A percentile compares a stretch with the other conserved stretches of the same genome.
phyloP scores from a whole-genome alignment of 805 yeast genomes.

The Yarrowia bubula region DNA sequence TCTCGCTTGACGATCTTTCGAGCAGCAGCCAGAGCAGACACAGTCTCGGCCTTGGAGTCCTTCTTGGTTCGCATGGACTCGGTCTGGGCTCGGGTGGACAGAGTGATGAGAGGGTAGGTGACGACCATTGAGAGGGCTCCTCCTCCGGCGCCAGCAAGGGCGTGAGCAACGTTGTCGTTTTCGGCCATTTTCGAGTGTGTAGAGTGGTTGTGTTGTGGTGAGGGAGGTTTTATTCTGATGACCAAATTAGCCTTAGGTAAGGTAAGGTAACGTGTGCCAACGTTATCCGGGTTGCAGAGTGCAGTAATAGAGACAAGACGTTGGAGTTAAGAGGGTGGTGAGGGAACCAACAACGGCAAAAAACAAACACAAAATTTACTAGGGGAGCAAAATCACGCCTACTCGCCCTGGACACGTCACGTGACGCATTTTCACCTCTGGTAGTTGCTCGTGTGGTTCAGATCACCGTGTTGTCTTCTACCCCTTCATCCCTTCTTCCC shows the following conservation, averaged over 20 bases:
- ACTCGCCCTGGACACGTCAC: too few species aligned
- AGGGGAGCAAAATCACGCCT: too few species aligned
- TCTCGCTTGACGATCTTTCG: constrained; percentile 52
- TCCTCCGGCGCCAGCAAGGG: constrained; percentile 92
- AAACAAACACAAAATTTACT: too few species aligned
- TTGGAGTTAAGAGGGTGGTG: too few species aligned
- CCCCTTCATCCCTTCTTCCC: background rate
- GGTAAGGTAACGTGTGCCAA: background rate
- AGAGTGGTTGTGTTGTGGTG: background rate
- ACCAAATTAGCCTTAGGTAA: background rate
- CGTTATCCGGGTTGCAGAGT: constrained; percentile 13
- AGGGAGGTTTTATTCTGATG: constrained; percentile 3
- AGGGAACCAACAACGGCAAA: too few species aligned
- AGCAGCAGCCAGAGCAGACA: constrained; percentile 43
- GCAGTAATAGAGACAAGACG: too few species aligned
- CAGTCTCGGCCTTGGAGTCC: constrained; percentile 32
- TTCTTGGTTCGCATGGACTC: constrained; percentile 39
- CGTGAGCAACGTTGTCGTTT: constrained; percentile 63
- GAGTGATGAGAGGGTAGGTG: constrained; percentile 84
- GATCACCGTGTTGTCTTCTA: too few species aligned
- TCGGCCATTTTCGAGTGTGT: constrained; percentile 10
- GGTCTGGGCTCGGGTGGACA: constrained; percentile 89
- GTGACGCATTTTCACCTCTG: too few species aligned
- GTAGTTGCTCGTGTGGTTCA: too few species aligned
- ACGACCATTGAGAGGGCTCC: constrained; percentile 84